Evolutionary conservation across 2,329 filamentous ascomycete genomes (phyloP), one percentile per base, ranked within the genome.

Genomic region (Xylariales sp.): DNA sequence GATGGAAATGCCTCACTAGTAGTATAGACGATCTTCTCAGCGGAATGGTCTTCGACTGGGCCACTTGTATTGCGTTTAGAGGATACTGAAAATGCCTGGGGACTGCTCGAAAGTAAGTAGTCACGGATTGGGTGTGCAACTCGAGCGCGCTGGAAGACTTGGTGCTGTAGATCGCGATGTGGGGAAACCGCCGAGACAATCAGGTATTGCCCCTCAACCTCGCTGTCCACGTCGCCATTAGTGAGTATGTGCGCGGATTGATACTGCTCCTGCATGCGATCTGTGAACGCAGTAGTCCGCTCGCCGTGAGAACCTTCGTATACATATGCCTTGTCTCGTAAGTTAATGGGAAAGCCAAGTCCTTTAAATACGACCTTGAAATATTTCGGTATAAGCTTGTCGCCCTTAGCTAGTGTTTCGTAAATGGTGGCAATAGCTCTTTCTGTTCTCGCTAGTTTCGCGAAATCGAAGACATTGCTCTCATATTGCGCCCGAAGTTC

Each of bases 401-500:
- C 91, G 74, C 93, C 92, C 82, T 93, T 95, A 10, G 92, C 87
- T 69, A 97, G 92, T 14, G 87, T 91, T 78, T 98, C 96, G 78
- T 97, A 94, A 30, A 98, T 94, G 58, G 91, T 93, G 23, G 94
- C 95, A 82, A 97, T 97, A 6, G 95, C 94, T 68, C 94, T 87
- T 78, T 97, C 91, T 0, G 94, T 92, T 69, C 94, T 88, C 0
- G 96, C 94, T 30, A 99, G 86, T 81, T 99, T 97, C 41, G 91
- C 86, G 75, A 97, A 97, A 80, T 99, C 96, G 78, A 94, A 97
- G 0, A 92, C 82, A 68, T 94, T 97, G 72, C 87, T 89, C 81
- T 97, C 94, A 77, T 98, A 99, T 80, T 98, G 94, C n/a, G 84
- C 81, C 55, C 94, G 92, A 59, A 99, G 89, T 80, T 99, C 95